Base-by-base conservation (phyloP, 2,329 filamentous ascomycete species). In the Thermomyces lanuginosus region DNA sequence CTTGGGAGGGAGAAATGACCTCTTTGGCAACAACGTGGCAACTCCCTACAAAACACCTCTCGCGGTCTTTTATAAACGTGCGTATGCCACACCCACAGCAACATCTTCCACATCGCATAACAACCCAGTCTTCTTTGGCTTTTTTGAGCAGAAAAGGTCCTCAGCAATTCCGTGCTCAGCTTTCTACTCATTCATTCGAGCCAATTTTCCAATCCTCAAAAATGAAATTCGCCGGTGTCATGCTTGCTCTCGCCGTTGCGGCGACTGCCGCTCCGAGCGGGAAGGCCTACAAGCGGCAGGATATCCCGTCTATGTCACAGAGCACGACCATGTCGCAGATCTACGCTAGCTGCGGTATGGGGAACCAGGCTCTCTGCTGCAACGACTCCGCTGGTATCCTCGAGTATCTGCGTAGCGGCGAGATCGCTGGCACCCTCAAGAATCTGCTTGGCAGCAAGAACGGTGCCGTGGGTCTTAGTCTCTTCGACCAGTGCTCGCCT, bases 401-500 rank as follows among this genome's bases (percentile, higher is more conserved):
- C 38, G 49, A 43, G 36, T 34, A 42, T 26, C 37, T 49, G 33
- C 38, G 41, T 32, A 36, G 38, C 11, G 50, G 49, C 29, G 35
- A 48, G 17, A 48, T 53, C n/a, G 38, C 38, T 24, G 48, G 49
- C 35, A 36, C 41, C 17, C 46, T 55, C 30, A 35, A 34, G 37
- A 43, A 47, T 40, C 40, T 55, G 14, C 36, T 54, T 35, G 45
- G 48, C 33, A 33, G 36, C 32, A 46, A 47, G 27, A 44, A 49
- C 22, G 45, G 46, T 29, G 29, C 47, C 18, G 32, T 45, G 27
- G 45, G 49, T 34, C 36, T 54, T 16, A 48, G 46, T 43, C 43
- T 56, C 35, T 54, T 55, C 40, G 40, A 54, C 36, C 43, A 53
- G 45, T 56, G 53, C 51, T 51, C 49, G 42, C 52, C 53, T 44